These are phyloP conservation scores for Cryptosporidium felis DNA, from an alignment of 169 alveolate species.

Conservation along the genomic window DNA sequence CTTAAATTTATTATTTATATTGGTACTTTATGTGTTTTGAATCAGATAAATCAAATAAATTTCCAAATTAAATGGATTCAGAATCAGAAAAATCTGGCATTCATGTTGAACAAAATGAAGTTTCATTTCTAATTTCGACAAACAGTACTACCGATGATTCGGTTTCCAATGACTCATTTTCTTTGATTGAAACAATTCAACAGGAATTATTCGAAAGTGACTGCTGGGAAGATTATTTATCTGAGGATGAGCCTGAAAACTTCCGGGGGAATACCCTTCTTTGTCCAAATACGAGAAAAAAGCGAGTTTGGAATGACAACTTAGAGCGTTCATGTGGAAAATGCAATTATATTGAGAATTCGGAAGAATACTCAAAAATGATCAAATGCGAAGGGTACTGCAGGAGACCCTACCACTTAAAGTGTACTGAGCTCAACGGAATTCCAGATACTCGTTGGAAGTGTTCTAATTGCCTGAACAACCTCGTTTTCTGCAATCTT, in stretches of 20 bases:
- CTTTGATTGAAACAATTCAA: not conserved
- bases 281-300: not conserved
- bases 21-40: not conserved
- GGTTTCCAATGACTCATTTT: not conserved
- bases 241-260: not conserved
- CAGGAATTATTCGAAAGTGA: constrained; percentile 39
- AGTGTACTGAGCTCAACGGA: not conserved
- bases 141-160: constrained; percentile 6
- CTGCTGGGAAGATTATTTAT: constrained; percentile 56
- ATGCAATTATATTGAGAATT: constrained; percentile 15
- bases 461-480: constrained; percentile 1
- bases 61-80: not conserved
- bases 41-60: constrained; percentile 3
- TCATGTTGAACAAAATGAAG: constrained; percentile 17
- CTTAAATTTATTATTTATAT: not conserved
- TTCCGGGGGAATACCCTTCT: not conserved
- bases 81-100: not conserved
- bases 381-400: constrained; percentile 49
- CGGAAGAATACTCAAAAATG: constrained; percentile 28
- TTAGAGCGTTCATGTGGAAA: constrained; percentile 48
- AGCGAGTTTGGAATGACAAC: constrained; percentile 61
- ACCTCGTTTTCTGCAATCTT: constrained; percentile 22
- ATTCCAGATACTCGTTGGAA: constrained; percentile 39
- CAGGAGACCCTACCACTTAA: constrained; percentile 44
- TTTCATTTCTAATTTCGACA: constrained; percentile 6